phyloP scores from a whole-genome alignment of 768 basidiomycete species.

The Omphalotus guepiniiformis region DNA sequence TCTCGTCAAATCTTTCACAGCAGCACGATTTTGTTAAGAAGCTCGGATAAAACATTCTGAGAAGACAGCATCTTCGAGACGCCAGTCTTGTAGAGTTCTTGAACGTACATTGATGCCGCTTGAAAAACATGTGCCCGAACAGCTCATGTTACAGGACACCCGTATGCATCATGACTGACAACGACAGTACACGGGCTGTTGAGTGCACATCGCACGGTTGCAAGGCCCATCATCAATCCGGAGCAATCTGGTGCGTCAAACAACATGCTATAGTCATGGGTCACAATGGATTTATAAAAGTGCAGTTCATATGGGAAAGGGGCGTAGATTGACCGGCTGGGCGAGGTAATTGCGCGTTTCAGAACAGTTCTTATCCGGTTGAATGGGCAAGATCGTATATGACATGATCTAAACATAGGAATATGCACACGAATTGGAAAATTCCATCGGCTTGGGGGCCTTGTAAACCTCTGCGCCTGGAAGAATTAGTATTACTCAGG shows the following conservation, averaged over 20 bases:
- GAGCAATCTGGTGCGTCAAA: background rate
- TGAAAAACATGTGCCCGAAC: no score
- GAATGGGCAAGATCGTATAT: background rate
- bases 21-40: no score
- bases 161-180: background rate
- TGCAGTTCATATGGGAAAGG: background rate
- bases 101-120: no score
- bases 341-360: background rate
- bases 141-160: background rate
- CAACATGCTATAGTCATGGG: background rate
- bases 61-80: no score
- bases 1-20: no score
- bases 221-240: constrained; percentile 2
- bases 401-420: background rate
- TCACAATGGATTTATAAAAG: constrained; percentile 1
- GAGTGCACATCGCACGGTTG: constrained; percentile 1
- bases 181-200: background rate
- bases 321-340: background rate
- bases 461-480: background rate
- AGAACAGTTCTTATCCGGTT: background rate
- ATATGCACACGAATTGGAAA: background rate
- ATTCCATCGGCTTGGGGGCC: background rate
- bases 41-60: no score
- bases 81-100: no score
- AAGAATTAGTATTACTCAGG: constrained; percentile 1